Percentiles rank a stretch among this genome's conserved stretches.
Conservation (phyloP, 2,329 filamentous ascomycete genomes). For the Aureobasidium vineae region DNA sequence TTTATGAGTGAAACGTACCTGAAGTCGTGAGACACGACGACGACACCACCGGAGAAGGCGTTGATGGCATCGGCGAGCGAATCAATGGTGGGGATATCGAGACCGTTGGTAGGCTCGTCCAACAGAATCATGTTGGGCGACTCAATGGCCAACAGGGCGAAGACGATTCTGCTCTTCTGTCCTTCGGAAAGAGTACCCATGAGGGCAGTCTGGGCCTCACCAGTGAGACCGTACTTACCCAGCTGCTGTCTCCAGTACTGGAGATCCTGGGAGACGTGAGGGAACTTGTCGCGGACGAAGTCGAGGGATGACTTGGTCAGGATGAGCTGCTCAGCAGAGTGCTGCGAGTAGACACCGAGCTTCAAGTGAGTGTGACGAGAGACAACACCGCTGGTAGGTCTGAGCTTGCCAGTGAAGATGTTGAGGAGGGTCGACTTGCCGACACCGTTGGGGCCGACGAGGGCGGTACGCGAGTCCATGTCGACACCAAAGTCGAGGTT, state of each 20-base stretch:
- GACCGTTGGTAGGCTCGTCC: constrained; percentile 98
- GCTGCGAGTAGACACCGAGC: constrained; percentile 96
- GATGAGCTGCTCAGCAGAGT: constrained; percentile 97
- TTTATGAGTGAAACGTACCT: constrained; percentile 59
- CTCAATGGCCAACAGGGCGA: constrained; percentile 93
- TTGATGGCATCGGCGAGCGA: constrained; percentile 97
- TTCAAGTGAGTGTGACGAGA: constrained; percentile 97
- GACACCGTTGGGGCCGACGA: constrained; percentile 98
- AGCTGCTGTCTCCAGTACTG: constrained; percentile 99
- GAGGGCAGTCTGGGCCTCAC: constrained; percentile 90
- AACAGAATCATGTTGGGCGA: constrained; percentile 95
- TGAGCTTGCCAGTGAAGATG: constrained; percentile 94
- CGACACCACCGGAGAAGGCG: constrained; percentile 90
- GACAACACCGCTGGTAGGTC: constrained; percentile 76
- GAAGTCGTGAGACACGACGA: constrained; percentile 99
- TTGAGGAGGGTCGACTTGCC: constrained; percentile 96
- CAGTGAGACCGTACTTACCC: constrained; percentile 87
- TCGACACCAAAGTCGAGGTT: constrained; percentile 98
- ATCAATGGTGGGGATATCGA: constrained; percentile 98
- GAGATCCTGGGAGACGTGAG: constrained; percentile 87
- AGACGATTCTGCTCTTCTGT: constrained; percentile 97
- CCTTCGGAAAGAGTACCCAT: constrained; percentile 98
- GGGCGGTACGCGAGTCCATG: constrained; percentile 97
- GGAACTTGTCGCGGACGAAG: constrained; percentile 96
- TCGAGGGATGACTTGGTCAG: constrained; percentile 96